A percentile compares a stretch with the other conserved stretches of the same genome.
These are phyloP conservation scores for Apiotrichum sp. DNA, from an alignment of 1,284 basidiomycete species.

Conservation along the genomic window DNA sequence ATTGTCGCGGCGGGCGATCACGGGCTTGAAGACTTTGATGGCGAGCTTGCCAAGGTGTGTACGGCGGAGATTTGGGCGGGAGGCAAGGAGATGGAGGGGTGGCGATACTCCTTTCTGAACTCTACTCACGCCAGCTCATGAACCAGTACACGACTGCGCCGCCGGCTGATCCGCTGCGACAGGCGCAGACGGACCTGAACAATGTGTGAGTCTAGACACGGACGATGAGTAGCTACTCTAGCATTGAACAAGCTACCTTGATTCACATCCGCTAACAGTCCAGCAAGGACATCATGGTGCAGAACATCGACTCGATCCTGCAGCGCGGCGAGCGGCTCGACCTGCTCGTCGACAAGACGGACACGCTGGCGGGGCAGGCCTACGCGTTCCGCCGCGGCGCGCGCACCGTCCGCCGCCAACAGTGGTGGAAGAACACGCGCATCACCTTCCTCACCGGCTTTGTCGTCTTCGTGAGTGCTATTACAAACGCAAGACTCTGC, in stretches of 20 bases:
- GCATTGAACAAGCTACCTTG: not conserved
- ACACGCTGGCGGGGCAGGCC: slow-evolving; percentile 88
- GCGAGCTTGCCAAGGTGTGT: slow-evolving; percentile 49
- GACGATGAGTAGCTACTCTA: too few species aligned
- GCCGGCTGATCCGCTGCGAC: slow-evolving; percentile 82
- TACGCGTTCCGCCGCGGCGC: slow-evolving; percentile 93
- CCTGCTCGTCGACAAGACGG: slow-evolving; percentile 93
- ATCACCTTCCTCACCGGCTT: slow-evolving; percentile 65
- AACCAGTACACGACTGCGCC: slow-evolving; percentile 80
- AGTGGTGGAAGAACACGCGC: slow-evolving; percentile 94
- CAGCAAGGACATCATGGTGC: slow-evolving; percentile 90
- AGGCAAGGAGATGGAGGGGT: too few species aligned
- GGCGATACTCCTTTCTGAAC: too few species aligned
- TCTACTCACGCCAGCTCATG: slow-evolving; percentile 55
- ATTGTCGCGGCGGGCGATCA: slow-evolving; percentile 47
- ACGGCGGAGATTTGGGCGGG: slow-evolving; percentile 13
- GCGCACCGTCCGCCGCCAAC: slow-evolving; percentile 74
- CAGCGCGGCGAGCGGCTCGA: slow-evolving; percentile 92
- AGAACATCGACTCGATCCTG: slow-evolving; percentile 85
- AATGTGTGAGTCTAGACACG: slow-evolving; percentile 55
- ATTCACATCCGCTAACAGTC: not conserved
- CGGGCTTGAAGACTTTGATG: slow-evolving; percentile 47
- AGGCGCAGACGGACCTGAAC: slow-evolving; percentile 83
- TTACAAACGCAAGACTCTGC: not conserved
- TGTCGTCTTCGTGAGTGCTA: slow-evolving; percentile 64